Conservation (phyloP, 495 filamentous ascomycete genomes). For the Chlorociboria aeruginascens region DNA sequence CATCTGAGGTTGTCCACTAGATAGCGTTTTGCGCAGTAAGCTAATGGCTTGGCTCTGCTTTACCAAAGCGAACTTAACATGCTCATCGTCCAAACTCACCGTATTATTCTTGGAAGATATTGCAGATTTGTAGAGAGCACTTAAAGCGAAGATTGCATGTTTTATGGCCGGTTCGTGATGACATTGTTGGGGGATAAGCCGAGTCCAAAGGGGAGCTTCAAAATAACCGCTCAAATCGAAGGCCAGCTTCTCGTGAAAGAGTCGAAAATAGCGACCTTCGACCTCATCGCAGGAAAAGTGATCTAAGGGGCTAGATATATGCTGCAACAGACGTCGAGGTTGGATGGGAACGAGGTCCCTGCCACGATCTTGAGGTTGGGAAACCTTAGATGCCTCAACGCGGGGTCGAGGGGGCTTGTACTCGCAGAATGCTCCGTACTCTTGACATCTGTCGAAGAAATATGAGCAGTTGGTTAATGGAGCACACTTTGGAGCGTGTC, state of each 20-base stretch:
- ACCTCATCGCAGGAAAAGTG: slow-evolving; percentile 15
- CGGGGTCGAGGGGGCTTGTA: slow-evolving; percentile 8
- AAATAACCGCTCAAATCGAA: slow-evolving; percentile 48
- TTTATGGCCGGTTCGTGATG: slow-evolving; percentile 46
- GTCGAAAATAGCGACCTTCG: slow-evolving; percentile 44
- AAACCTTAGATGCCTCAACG: slow-evolving; percentile 5
- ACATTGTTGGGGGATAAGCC: slow-evolving; percentile 42
- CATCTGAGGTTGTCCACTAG: slow-evolving; percentile 3
- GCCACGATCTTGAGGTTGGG: slow-evolving; percentile 8
- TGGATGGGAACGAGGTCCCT: slow-evolving; percentile 22
- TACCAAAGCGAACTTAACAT: slow-evolving; percentile 12
- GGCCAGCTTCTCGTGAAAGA: slow-evolving; percentile 42
- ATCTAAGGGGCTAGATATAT: slow-evolving; percentile 2
- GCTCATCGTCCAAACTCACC: slow-evolving; percentile 8
- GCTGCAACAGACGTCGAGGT: slow-evolving; percentile 8
- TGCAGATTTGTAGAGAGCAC: slow-evolving; percentile 29
- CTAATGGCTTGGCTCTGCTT: slow-evolving; percentile 11
- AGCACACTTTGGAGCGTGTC: slow-evolving; percentile 9
- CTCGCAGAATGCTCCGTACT: slow-evolving; percentile 13
- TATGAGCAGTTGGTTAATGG: slow-evolving; percentile 7
- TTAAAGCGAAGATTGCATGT: slow-evolving; percentile 50
- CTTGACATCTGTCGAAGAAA: slow-evolving; percentile 13
- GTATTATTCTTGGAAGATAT: slow-evolving; percentile 5
- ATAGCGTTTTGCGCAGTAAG: slow-evolving; percentile 8
- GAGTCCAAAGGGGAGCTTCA: slow-evolving; percentile 46